Base-by-base conservation (phyloP, 202 grass and related monocot species). In the Musa balbisiana region DNA sequence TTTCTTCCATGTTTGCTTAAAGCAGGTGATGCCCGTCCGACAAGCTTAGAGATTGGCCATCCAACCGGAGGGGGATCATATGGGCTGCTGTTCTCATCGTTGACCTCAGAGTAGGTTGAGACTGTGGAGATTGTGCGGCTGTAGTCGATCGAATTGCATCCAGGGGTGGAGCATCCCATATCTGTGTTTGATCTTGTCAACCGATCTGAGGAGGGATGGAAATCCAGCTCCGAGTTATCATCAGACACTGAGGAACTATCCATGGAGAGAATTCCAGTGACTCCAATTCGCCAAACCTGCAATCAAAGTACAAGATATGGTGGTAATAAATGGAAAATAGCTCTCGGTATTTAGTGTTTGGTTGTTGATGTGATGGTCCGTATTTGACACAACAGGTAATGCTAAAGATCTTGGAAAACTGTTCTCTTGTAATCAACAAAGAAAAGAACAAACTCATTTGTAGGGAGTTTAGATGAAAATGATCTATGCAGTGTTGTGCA, bases 101-200 rank as follows among this genome's bases (percentile, higher is more conserved):
- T 92, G 52, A 53, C 82, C 73, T 93, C 90, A 13, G 83, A 97
- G 83, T 87, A 93, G 17, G 93, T 76, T 4, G 90, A 97, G 49
- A 82, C 83, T 54, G 91, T 81, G 17, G 90, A 97, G 78, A 84
- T 79, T 21, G 84, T 89, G 63, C 90, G 86, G 81, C 93, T 97
- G 51, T 85, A 88, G 78, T 84, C 84, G 53, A 75, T 82, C 11
- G 76, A 77, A 21, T 86, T 76, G n/a, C 83, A 72, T 33, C 86
- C 86, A 52, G 65, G 82, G 56, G 82, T 84, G 73, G 81, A 88
- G 56, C 76, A 70, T 10, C 72, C 50, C 52, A 73, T 55, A 55
- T 73, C 71, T 2, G 71, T 80, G 54, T 53, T 24, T 59, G 59
- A 58, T 27, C 49, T 64, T 2, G 79, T 81, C 3, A 75, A 66